phyloP scores from a whole-genome alignment of 352 stramenopile species.

The Globisporangium carolinianum region DNA sequence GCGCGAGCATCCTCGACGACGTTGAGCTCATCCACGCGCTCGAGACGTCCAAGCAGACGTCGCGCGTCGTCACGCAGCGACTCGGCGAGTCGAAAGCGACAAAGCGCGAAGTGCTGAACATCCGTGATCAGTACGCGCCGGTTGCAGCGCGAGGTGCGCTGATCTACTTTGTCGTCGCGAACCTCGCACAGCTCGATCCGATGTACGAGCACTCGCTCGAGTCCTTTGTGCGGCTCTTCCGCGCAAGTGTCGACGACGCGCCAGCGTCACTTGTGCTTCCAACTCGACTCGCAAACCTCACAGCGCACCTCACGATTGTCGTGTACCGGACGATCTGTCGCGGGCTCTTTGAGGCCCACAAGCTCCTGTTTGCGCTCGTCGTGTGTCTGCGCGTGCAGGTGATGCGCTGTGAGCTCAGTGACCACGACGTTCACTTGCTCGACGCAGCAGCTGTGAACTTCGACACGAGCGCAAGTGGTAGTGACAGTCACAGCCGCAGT shows the following conservation, averaged over 20 bases:
- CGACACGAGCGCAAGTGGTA: background rate
- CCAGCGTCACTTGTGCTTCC: conserved; percentile 20
- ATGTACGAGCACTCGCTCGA: conserved; percentile 84
- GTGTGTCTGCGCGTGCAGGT: conserved; percentile 53
- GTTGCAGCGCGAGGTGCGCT: conserved; percentile 53
- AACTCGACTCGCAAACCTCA: conserved; percentile 32
- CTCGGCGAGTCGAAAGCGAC: conserved; percentile 54
- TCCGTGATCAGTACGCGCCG: conserved; percentile 49
- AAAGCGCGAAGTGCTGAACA: conserved; percentile 51
- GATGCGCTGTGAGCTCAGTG: conserved; percentile 26
- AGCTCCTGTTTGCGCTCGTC: conserved; percentile 56
- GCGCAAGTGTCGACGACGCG: conserved; percentile 39
- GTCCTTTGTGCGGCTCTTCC: conserved; percentile 66
- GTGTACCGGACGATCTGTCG: conserved; percentile 70
- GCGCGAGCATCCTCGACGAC: conserved; percentile 87
- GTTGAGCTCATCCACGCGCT: conserved; percentile 69
- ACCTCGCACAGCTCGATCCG: conserved; percentile 46
- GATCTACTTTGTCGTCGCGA: conserved; percentile 65
- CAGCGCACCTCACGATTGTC: conserved; percentile 36
- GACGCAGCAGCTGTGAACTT: conserved; percentile 13
- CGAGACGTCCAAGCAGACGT: conserved; percentile 60
- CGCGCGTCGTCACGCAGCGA: conserved; percentile 41
- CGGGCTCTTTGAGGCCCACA: conserved; percentile 59
- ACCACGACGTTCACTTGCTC: conserved; percentile 29
- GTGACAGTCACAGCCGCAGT: too few relatives aligned